Base-by-base conservation (phyloP, 495 filamentous ascomycete genomes). In the Sporormia fimetaria region DNA sequence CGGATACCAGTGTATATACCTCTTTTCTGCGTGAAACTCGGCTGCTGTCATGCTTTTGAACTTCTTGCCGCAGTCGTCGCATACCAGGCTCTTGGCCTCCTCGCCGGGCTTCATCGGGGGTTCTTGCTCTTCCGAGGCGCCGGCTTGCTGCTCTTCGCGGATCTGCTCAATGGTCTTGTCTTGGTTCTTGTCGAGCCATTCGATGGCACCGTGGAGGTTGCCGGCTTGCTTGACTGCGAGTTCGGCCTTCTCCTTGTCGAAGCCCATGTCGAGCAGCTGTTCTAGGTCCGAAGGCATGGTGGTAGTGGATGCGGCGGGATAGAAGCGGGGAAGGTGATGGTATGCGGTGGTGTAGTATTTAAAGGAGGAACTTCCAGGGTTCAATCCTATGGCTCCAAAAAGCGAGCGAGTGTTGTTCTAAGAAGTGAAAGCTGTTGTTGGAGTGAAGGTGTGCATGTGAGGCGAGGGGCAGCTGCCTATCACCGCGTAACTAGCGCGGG, bases 11-110 rank as follows among this genome's bases (percentile, higher is more conserved):
- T 3, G 18, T 5, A 55, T 71, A 44, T 56, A 80, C 75, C 83
- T 83, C 62, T 88, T 92, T 40, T 72, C 73, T 22, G 87, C 92
- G 61, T 99, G 90, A 57, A 84, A 94, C 49, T 92, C 78, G 4
- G 87, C 92, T 51, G 82, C 75, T 10, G 73, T 77, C 33, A 74
- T 68, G 62, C 73, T 81, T 38, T 84, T 70, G 64, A 99, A 90
- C 56, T 80, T 83, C 66, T 93, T 93, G 33, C 79, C 80, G 54
- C 90, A 99, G 28, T 94, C 87, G 37, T 90, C 87, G 73, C 90
- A 99, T 14, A 80, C 70, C 20, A 83, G 64, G 52, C 75, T 80
- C 26, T 67, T 65, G 11, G 80, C 74, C 46, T 70, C 63, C 49
- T 76, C 75, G 33, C 77, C 79, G 16, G 71, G 71, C 38, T 80